Conservation (phyloP, 2,329 filamentous ascomycete species). For the Hymenoscyphus infarciens region DNA sequence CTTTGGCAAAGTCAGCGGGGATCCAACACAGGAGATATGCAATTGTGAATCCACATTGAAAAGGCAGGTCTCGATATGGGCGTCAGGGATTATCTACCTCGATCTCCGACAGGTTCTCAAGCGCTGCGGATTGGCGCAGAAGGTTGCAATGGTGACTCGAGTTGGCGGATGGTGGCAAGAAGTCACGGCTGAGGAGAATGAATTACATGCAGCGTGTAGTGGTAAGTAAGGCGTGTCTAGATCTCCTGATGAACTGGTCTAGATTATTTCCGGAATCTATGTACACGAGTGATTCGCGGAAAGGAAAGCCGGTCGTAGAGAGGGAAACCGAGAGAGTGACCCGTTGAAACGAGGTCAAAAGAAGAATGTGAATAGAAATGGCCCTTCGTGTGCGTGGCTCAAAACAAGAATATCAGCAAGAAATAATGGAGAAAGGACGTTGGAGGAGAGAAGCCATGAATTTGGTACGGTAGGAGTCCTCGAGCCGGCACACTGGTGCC, state of each 20-base stretch:
- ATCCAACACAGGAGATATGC: neutral
- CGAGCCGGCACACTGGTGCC: conserved; percentile 1
- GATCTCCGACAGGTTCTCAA: neutral
- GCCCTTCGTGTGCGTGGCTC: conserved; percentile 4
- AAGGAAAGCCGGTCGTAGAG: neutral
- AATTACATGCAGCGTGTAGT: conserved; percentile 3
- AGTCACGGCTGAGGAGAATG: conserved; percentile 1
- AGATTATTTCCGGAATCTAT: conserved; percentile 1
- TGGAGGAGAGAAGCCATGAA: neutral
- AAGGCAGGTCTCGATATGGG: conserved; percentile 1
- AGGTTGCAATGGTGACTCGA: neutral
- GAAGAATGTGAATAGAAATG: neutral
- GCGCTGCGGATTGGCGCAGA: neutral
- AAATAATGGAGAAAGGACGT: neutral
- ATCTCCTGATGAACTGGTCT: neutral
- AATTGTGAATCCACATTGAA: neutral
- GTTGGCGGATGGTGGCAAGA: neutral
- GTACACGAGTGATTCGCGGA: conserved; percentile 4
- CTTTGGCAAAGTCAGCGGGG: neutral
- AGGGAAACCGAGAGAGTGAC: neutral
- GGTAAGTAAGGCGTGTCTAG: neutral
- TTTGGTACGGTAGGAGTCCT: neutral
- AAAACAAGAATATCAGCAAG: conserved; percentile 3
- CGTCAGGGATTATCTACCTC: conserved; percentile 1
- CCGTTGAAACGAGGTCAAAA: neutral